Conservation (phyloP, 208 protist species). For the Acanthamoeba healyi region DNA sequence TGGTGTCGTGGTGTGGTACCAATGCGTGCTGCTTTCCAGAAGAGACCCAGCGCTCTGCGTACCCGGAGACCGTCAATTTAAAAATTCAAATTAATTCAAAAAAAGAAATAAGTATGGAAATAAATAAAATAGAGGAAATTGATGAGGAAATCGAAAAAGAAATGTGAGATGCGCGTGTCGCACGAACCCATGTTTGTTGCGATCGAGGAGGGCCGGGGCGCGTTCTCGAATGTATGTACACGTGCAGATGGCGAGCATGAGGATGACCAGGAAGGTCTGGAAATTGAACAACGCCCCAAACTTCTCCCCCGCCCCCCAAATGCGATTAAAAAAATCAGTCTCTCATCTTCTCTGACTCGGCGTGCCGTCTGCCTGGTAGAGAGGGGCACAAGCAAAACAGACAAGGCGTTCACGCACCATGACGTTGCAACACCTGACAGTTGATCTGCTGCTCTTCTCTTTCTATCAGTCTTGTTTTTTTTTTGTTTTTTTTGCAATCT, state of each 20-base stretch:
- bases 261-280: slow-evolving; percentile 63
- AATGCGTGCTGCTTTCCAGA: slow-evolving; percentile 73
- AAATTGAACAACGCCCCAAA: slow-evolving; percentile 69
- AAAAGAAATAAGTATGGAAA: too few relatives aligned
- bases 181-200: slow-evolving; percentile 69
- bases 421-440: too few relatives aligned
- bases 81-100: background rate
- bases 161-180: background rate
- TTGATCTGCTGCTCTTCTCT: too few relatives aligned
- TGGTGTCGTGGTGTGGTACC: background rate
- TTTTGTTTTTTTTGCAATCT: too few relatives aligned
- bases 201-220: slow-evolving; percentile 14
- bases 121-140: background rate
- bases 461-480: too few relatives aligned
- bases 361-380: too few relatives aligned
- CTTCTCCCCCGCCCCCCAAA: too few relatives aligned
- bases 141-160: background rate
- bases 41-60: background rate
- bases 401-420: too few relatives aligned
- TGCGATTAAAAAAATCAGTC: too few relatives aligned
- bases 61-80: background rate
- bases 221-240: slow-evolving; percentile 70
- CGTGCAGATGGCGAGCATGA: slow-evolving; percentile 54
- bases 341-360: too few relatives aligned
- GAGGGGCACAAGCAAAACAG: too few relatives aligned